A percentile compares a stretch with the other conserved stretches of the same genome.
These are phyloP conservation scores for Phytopythium boreale DNA, from an alignment of 352 stramenopile species.

Conservation along the genomic window DNA sequence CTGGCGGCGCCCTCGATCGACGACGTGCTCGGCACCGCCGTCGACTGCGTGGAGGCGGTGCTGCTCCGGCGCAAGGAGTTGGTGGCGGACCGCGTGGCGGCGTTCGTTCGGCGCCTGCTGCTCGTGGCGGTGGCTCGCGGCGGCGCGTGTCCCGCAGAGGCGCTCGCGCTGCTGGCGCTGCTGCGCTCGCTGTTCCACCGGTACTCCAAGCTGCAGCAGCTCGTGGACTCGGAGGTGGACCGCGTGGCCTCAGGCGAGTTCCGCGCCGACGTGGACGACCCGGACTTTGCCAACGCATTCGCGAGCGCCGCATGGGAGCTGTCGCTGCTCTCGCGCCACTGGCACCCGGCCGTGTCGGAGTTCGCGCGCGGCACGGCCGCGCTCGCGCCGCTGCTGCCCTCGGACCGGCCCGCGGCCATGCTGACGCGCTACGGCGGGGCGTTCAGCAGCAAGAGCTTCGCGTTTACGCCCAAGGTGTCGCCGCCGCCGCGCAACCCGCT, in stretches of 20 bases:
- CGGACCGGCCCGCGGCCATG: constrained; percentile 60
- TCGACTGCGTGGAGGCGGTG: constrained; percentile 91
- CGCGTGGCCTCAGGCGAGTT: constrained; percentile 93
- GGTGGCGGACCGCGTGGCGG: constrained; percentile 91
- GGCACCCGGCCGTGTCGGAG: constrained; percentile 73
- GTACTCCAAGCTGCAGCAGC: constrained; percentile 92
- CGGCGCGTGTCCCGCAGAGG: constrained; percentile 45
- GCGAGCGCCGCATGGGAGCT: constrained; percentile 94
- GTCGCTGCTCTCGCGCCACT: constrained; percentile 81
- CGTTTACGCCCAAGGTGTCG: constrained; percentile 60
- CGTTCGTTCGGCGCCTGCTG: constrained; percentile 94
- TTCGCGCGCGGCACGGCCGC: constrained; percentile 67
- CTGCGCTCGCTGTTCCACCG: constrained; percentile 88
- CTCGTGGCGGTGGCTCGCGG: constrained; percentile 65
- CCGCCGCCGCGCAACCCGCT: constrained; percentile 66
- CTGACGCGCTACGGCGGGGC: constrained; percentile 43
- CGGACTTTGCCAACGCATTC: constrained; percentile 95
- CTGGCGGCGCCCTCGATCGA: constrained; percentile 12
- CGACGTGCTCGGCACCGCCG: constrained; percentile 56
- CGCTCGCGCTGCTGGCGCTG: constrained; percentile 85
- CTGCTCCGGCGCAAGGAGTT: constrained; percentile 95
- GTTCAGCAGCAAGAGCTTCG: constrained; percentile 35
- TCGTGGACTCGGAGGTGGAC: constrained; percentile 96
- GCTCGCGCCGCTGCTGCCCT: constrained; percentile 56
- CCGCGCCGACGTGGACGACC: constrained; percentile 89